phyloP scores from a whole-genome alignment of 2,329 filamentous ascomycete genomes.

The Ophiocordyceps camponoti-leonardi region DNA sequence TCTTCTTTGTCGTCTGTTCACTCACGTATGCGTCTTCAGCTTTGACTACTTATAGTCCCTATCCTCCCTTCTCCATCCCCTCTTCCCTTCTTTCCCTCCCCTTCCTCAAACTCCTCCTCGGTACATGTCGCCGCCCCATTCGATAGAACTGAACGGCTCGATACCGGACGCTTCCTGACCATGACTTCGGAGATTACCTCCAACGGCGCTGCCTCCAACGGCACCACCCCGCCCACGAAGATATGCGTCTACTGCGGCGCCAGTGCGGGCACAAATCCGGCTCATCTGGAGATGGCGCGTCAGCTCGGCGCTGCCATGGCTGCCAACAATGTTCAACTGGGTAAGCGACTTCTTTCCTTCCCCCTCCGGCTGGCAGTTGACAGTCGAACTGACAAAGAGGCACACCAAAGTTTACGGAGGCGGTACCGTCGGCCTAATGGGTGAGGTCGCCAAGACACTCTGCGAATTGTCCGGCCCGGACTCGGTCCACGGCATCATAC shows the following conservation, averaged over 20 bases:
- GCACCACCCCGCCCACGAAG: constrained; percentile 33
- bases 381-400: not conserved
- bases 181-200: not conserved
- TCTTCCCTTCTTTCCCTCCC: not conserved
- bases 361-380: not conserved
- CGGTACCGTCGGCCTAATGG: constrained; percentile 90
- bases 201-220: constrained; percentile 6
- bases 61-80: not conserved
- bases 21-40: not conserved
- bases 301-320: constrained; percentile 59
- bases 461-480: constrained; percentile 66
- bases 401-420: constrained; percentile 62
- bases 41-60: not conserved
- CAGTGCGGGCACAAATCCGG: constrained; percentile 51
- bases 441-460: constrained; percentile 74
- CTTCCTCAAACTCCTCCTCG: not conserved
- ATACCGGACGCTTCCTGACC: not conserved
- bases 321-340: constrained; percentile 59
- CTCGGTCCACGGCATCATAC: constrained; percentile 86
- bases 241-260: constrained; percentile 95
- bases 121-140: not conserved
- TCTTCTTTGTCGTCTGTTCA: not conserved
- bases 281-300: constrained; percentile 63
- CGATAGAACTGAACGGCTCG: not conserved
- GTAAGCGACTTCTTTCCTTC: constrained; percentile 18